Conservation (phyloP, 306 rosid genomes). For the Fragaria nilgerrensis region DNA sequence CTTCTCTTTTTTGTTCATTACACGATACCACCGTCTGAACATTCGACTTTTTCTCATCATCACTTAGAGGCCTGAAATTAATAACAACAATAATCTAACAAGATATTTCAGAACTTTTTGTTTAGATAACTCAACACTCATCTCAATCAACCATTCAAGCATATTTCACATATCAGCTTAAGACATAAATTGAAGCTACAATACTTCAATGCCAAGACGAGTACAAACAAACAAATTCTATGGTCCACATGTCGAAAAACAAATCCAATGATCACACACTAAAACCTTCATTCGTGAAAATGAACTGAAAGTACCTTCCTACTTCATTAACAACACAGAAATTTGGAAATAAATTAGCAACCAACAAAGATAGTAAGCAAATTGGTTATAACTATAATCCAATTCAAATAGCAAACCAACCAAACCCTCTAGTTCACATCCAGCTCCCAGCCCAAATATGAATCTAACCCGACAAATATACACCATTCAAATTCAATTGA, state of each 20-base stretch:
- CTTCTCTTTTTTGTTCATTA: constrained; percentile 81
- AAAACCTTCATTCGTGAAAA: not conserved
- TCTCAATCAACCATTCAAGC: not conserved
- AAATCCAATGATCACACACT: not conserved
- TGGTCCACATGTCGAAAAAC: not conserved
- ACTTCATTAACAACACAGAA: not conserved
- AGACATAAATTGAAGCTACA: not conserved
- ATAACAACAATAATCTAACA: not conserved
- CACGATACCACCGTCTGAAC: constrained; percentile 68
- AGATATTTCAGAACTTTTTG: not conserved
- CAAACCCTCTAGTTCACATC: no score
- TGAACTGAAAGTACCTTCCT: not conserved
- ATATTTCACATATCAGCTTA: not conserved
- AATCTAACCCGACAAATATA: not conserved
- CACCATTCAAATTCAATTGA: not conserved
- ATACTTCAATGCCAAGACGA: not conserved
- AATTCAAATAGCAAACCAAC: not conserved
- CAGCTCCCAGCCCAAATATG: no score
- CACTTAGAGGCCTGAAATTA: constrained; percentile 68
- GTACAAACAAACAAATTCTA: not conserved
- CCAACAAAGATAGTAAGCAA: not conserved
- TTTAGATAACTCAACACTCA: not conserved
- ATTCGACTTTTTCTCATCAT: constrained; percentile 63
- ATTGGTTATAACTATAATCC: not conserved
- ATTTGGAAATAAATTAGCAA: not conserved